These are phyloP conservation scores for Acanthamoeba healyi DNA, from an alignment of 208 protist species.

Conservation along the genomic window DNA sequence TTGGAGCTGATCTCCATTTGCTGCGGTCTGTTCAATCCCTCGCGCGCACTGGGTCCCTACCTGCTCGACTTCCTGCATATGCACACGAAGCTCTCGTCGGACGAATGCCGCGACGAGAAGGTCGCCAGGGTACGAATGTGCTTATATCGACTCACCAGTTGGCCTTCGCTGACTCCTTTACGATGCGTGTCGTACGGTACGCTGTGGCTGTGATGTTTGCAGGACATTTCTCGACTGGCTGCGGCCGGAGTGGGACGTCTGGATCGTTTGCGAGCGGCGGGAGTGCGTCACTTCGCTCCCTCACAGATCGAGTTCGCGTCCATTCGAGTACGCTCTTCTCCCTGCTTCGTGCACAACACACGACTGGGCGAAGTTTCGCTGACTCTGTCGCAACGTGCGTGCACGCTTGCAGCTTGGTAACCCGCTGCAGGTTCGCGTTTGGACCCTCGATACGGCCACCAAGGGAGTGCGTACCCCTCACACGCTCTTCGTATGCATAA, in stretches of 20 bases:
- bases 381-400: too few relatives aligned
- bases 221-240: slow-evolving; percentile 37
- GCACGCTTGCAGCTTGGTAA: background rate
- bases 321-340: background rate
- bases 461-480: background rate
- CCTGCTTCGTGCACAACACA: too few relatives aligned
- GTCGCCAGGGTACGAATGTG: background rate
- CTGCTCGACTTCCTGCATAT: slow-evolving; percentile 61
- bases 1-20: slow-evolving; percentile 48
- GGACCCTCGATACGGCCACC: slow-evolving; percentile 48
- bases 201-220: background rate
- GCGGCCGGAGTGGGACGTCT: background rate
- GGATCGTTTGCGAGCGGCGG: slow-evolving; percentile 13
- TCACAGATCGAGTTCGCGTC: slow-evolving; percentile 28
- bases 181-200: background rate
- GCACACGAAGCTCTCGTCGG: slow-evolving; percentile 19
- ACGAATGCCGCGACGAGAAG: background rate
- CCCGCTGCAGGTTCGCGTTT: slow-evolving; percentile 35
- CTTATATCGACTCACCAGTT: background rate
- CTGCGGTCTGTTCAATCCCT: slow-evolving; percentile 49
- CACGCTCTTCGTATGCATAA: too few relatives aligned
- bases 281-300: slow-evolving; percentile 15
- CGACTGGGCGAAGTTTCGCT: too few relatives aligned
- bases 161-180: background rate
- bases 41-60: slow-evolving; percentile 24